These are phyloP conservation scores for Lotus japonicus DNA, from an alignment of 306 rosid species.

Conservation along the genomic window DNA sequence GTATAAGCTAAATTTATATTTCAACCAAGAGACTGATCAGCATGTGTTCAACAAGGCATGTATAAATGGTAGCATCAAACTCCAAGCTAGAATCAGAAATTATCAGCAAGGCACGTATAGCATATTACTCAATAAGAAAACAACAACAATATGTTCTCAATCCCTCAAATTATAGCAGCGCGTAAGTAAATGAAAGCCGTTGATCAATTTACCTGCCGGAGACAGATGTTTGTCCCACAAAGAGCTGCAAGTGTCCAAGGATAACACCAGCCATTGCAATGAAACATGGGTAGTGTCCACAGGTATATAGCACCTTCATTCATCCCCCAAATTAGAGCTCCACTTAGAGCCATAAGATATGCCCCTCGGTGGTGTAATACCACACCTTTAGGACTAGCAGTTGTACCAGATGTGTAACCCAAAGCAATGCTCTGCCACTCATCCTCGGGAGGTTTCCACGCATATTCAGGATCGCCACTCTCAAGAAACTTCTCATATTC, in stretches of 20 bases:
- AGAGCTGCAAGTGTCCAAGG: conserved; percentile 77
- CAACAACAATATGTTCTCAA: not conserved
- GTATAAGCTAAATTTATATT: not conserved
- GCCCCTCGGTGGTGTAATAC: conserved; percentile 84
- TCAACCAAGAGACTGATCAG: not conserved
- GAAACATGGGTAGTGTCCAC: conserved; percentile 94
- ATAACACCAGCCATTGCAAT: conserved; percentile 93
- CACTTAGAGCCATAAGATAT: conserved; percentile 35
- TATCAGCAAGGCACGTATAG: not conserved
- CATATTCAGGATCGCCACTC: conserved; percentile 60
- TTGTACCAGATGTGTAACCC: conserved; percentile 90
- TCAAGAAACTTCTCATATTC: conserved; percentile 42
- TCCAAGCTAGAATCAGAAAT: not conserved
- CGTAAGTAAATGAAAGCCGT: not conserved
- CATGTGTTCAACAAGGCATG: not conserved
- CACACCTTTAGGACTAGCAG: conserved; percentile 83
- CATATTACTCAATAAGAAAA: not conserved
- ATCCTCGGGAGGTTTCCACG: conserved; percentile 73
- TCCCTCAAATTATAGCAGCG: not conserved
- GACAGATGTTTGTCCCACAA: conserved; percentile 71
- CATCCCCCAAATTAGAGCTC: conserved; percentile 67
- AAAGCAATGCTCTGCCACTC: conserved; percentile 90
- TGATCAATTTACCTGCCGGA: conserved; percentile 49
- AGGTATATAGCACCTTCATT: conserved; percentile 66
- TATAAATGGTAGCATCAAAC: not conserved